phyloP scores from a whole-genome alignment of 768 basidiomycete genomes.

The Trametes sanguinea region DNA sequence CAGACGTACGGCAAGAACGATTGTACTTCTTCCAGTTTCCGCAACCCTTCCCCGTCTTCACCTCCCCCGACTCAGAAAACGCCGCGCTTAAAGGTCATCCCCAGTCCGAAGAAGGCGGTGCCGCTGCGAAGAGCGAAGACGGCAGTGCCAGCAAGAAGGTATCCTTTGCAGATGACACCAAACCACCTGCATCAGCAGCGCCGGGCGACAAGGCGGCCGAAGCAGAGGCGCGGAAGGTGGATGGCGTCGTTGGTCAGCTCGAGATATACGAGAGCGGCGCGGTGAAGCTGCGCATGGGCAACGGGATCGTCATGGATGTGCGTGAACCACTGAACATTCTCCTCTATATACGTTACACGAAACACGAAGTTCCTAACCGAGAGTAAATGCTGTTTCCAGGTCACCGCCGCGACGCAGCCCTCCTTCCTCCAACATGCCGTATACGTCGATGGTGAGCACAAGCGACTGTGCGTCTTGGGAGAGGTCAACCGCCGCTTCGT shows the following conservation, averaged over 20 bases:
- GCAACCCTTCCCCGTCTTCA: constrained; percentile 76
- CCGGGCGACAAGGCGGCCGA: constrained; percentile 6
- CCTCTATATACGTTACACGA: not conserved
- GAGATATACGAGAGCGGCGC: constrained; percentile 84
- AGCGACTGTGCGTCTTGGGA: constrained; percentile 73
- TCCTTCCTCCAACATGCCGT: constrained; percentile 90
- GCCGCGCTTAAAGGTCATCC: constrained; percentile 19
- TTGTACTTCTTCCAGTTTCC: constrained; percentile 94
- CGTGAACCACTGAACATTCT: constrained; percentile 28
- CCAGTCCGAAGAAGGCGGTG: constrained; percentile 12
- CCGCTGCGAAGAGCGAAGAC: constrained; percentile 17
- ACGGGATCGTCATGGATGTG: constrained; percentile 85
- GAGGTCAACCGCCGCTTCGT: constrained; percentile 85
- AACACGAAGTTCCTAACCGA: not conserved
- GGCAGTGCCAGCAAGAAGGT: constrained; percentile 48
- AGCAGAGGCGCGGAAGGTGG: constrained; percentile 43
- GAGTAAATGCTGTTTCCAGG: constrained; percentile 42
- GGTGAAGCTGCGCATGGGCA: constrained; percentile 82
- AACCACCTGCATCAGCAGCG: constrained; percentile 42
- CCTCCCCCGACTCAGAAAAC: constrained; percentile 33
- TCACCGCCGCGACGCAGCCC: constrained; percentile 78
- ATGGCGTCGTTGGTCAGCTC: constrained; percentile 82
- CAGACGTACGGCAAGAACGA: constrained; percentile 56
- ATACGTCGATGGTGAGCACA: constrained; percentile 60
- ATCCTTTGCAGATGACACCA: constrained; percentile 65